Evolutionary conservation across 2,329 filamentous ascomycete species (phyloP).

Genomic region (Phyllosticta citribraziliensis): DNA sequence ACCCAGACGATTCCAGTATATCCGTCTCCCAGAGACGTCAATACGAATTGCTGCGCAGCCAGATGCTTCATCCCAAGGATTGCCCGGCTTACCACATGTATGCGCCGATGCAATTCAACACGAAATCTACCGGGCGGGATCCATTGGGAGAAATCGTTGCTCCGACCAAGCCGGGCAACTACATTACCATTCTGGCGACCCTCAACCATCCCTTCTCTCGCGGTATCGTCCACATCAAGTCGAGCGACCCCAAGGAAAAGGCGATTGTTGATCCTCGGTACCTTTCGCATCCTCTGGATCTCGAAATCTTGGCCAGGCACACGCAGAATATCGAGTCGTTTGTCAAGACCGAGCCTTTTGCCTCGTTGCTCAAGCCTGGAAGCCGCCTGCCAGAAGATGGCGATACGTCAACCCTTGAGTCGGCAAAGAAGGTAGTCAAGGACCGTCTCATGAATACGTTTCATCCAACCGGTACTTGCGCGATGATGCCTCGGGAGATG

Average conservation of each 20-base stretch:
- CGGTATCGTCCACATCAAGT: conserved; percentile 24
- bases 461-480: conserved; percentile 23
- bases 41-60: conserved; percentile 5
- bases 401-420: not conserved
- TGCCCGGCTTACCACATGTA: conserved; percentile 8
- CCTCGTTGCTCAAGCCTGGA: conserved; percentile 22
- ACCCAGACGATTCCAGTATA: not conserved
- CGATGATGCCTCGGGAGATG: conserved; percentile 18
- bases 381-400: conserved; percentile 12
- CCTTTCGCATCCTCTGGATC: conserved; percentile 35
- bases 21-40: conserved; percentile 2
- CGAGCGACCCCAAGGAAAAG: conserved; percentile 20
- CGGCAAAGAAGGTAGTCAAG: conserved; percentile 14
- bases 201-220: conserved; percentile 23
- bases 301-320: conserved; percentile 30
- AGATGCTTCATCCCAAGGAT: conserved; percentile 2
- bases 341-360: conserved; percentile 23
- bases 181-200: conserved; percentile 19
- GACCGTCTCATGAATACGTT: conserved; percentile 21
- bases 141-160: conserved; percentile 11
- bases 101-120: conserved; percentile 12
- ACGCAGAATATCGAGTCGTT: conserved; percentile 27
- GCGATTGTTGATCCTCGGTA: conserved; percentile 34
- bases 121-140: conserved; percentile 8
- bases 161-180: conserved; percentile 16